These are phyloP conservation scores for Elsinoe fawcettii DNA, from an alignment of 2,329 filamentous ascomycete species.

Conservation along the genomic window DNA sequence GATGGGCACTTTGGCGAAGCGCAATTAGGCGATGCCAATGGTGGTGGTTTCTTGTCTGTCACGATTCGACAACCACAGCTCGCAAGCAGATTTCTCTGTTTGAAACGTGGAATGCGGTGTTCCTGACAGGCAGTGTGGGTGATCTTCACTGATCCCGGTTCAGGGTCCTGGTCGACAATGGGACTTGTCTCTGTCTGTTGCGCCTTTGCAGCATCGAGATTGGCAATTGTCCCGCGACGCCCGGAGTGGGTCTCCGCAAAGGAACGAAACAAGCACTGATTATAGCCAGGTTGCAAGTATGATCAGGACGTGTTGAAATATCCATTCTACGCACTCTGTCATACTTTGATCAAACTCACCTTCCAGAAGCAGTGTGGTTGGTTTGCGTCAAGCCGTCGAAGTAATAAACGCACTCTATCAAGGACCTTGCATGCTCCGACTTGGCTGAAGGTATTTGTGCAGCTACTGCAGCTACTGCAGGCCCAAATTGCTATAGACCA, in stretches of 20 bases:
- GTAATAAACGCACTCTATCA: not conserved
- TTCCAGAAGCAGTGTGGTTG: not conserved
- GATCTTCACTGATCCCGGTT: conserved; percentile 8
- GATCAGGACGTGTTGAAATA: not conserved
- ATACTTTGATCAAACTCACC: not conserved
- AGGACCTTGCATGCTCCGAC: not conserved
- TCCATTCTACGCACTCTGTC: not conserved
- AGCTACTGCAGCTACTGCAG: not conserved
- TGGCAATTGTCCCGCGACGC: not conserved
- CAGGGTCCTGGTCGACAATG: conserved; percentile 3
- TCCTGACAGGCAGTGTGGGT: conserved; percentile 3
- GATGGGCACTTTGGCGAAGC: not conserved
- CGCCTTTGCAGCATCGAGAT: not conserved
- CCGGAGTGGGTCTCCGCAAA: not conserved
- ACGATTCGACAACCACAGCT: not conserved
- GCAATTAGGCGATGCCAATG: not conserved
- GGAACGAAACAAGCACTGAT: not conserved
- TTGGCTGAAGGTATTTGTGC: not conserved
- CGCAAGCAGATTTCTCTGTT: not conserved
- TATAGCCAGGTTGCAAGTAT: not conserved
- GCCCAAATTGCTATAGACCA: conserved; percentile 1
- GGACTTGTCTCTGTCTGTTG: not conserved
- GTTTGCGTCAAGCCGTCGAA: not conserved
- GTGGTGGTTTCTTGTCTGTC: not conserved
- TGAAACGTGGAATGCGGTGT: conserved; percentile 11